Base-by-base conservation (phyloP, 306 rosid species). In the Phaseolus lunatus region DNA sequence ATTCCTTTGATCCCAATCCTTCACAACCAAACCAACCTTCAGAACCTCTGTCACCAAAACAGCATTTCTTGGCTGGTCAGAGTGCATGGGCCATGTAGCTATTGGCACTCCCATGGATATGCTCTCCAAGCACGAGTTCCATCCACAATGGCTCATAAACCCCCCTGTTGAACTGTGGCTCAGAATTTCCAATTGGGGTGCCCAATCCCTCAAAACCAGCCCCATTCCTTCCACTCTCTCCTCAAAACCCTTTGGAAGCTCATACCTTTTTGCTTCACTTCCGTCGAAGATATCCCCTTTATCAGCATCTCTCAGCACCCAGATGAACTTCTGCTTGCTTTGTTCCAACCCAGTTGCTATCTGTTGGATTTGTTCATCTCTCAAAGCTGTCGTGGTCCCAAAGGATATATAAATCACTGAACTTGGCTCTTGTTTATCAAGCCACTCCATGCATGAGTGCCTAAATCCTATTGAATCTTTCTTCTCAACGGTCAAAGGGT, bases 331-430 rank as follows among this genome's bases (percentile, higher is more conserved):
- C 13, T 85, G 76, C 72, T 62, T 62, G 77, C 88, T 86, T 62
- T 76, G 54, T 22, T 88, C 89, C 77, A 89, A 88, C 26, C 97
- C 92, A 53, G 22, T 44, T 26, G 90, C 94, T 18, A 89, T 50
- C 72, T 91, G 75, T 45, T 41, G 11, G 31, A 86, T 78, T 43
- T 89, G 85, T 33, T 89, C 76, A 0, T 80, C 79, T 3, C 39
- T 53, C 27, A 89, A 79, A 37, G 84, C 24, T 13, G 89, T 86
- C 2, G 91, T 77, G 0, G 97, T 85, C 26, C 97, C 94, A 47
- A 91, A 89, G 20, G 89, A 91, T 15, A 91, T 84, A 23, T 89
- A 87, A 2, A 89, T 70, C 13, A 89, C 93, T 0, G 94, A 86
- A 0, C 49, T 78, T 2, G 85, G 82, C 39, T 80, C 80, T 41